A percentile compares a stretch with the other conserved stretches of the same genome.
Conservation (phyloP, 441 rosid species). For the Raphanus hybrid region DNA sequence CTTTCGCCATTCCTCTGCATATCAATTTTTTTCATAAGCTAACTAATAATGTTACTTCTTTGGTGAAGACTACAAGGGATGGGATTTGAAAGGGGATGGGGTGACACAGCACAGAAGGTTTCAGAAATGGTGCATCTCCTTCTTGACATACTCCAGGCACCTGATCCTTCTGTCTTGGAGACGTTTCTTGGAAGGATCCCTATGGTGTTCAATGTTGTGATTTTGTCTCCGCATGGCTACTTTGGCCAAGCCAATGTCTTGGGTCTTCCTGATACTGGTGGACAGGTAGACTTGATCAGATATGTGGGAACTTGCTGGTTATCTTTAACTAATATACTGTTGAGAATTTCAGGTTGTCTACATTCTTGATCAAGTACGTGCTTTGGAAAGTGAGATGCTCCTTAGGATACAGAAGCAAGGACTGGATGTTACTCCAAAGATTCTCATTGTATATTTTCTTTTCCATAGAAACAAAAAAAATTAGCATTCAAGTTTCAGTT, state of each 20-base stretch:
- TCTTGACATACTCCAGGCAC: slow-evolving; percentile 66
- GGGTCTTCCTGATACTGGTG: slow-evolving; percentile 78
- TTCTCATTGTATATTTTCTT: slow-evolving; percentile 54
- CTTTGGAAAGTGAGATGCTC: slow-evolving; percentile 66
- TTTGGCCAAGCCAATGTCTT: slow-evolving; percentile 78
- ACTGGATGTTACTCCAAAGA: slow-evolving; percentile 56
- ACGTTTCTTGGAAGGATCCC: slow-evolving; percentile 67
- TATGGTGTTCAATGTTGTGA: slow-evolving; percentile 66
- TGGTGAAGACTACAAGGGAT: slow-evolving; percentile 56
- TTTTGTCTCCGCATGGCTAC: slow-evolving; percentile 71
- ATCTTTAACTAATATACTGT: too few relatives aligned
- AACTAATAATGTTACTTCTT: not conserved
- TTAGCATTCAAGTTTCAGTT: slow-evolving; percentile 9
- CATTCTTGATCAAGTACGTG: slow-evolving; percentile 76
- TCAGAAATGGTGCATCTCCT: slow-evolving; percentile 64
- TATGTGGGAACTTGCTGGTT: too few relatives aligned
- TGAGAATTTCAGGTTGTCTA: slow-evolving; percentile 52
- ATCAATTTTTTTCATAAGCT: not conserved
- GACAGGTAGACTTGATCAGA: too few relatives aligned
- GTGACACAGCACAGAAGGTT: slow-evolving; percentile 52
- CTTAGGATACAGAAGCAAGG: slow-evolving; percentile 59
- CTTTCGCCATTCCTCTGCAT: slow-evolving; percentile 7
- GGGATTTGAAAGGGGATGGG: slow-evolving; percentile 72
- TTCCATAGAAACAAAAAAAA: too few relatives aligned
- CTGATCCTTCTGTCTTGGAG: slow-evolving; percentile 67